These are phyloP conservation scores for Rhizopus arrhizus DNA, from an alignment of 371 early-diverging fungal species.

Conservation along the genomic window DNA sequence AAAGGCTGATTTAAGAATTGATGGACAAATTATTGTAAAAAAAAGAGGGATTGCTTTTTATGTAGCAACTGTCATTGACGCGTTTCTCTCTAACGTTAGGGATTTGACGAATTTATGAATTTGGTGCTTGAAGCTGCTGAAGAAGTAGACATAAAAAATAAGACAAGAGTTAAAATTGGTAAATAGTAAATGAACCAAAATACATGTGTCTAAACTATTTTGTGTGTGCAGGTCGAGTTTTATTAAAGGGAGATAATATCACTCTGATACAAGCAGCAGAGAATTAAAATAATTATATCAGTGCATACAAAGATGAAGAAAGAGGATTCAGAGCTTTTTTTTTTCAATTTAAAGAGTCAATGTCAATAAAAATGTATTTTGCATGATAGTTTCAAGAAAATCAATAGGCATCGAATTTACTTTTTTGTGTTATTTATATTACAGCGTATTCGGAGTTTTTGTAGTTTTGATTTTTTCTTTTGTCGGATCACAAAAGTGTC, in stretches of 20 bases:
- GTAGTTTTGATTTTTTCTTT: no score
- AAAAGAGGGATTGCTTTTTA: neutral
- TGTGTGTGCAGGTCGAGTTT: conserved; percentile 21
- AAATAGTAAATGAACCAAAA: conserved; percentile 3
- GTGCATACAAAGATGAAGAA: neutral
- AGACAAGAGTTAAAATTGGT: conserved; percentile 66
- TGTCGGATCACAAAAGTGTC: no score
- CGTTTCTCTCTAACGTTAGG: conserved; percentile 52
- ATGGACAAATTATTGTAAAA: conserved; percentile 86
- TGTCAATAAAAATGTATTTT: no score
- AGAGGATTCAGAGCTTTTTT: neutral
- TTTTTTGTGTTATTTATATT: no score
- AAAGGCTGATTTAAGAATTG: conserved; percentile 83
- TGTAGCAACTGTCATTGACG: conserved; percentile 9
- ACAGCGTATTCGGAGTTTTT: no score
- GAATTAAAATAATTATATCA: conserved; percentile 4
- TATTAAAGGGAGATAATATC: conserved; percentile 35
- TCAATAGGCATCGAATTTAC: no score
- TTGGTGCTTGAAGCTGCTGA: conserved; percentile 88
- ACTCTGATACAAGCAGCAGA: conserved; percentile 37
- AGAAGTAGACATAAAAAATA: conserved; percentile 80
- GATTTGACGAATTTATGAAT: conserved; percentile 98
- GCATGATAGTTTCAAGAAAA: neutral
- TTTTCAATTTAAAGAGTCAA: neutral
- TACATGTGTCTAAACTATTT: neutral